A percentile compares a stretch with the other conserved stretches of the same genome.
Conservation (phyloP, 163 green algal species). For the Chloroidium sp. region DNA sequence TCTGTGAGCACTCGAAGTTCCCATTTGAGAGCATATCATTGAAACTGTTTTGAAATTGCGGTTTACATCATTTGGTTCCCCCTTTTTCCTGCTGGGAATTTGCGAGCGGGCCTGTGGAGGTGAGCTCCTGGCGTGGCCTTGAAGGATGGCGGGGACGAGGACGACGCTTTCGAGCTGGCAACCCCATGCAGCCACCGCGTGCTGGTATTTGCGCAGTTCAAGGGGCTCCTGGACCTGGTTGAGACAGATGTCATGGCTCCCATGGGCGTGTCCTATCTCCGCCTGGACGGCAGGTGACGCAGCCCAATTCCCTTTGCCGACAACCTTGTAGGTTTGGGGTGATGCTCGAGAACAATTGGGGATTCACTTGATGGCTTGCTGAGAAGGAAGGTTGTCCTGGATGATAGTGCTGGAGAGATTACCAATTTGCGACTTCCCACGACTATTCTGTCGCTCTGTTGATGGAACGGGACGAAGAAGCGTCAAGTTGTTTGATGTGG, state of each 20-base stretch:
- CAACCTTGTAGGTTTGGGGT: too few species aligned
- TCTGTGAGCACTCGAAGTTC: too few species aligned
- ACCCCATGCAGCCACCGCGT: slow-evolving; percentile 60
- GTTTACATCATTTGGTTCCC: too few species aligned
- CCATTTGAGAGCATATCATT: too few species aligned
- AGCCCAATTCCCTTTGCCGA: neutral
- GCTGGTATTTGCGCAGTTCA: slow-evolving; percentile 96
- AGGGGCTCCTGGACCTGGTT: slow-evolving; percentile 80
- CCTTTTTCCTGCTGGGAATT: too few species aligned
- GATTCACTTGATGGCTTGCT: too few species aligned
- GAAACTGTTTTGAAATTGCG: too few species aligned
- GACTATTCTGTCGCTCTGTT: too few species aligned
- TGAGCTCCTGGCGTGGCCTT: neutral
- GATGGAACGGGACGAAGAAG: too few species aligned
- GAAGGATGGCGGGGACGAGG: neutral
- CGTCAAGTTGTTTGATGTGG: neutral
- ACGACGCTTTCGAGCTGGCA: neutral
- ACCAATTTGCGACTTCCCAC: too few species aligned
- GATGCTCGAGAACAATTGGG: too few species aligned
- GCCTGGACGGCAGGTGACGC: slow-evolving; percentile 71
- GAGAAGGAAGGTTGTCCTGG: too few species aligned
- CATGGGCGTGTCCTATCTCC: slow-evolving; percentile 66
- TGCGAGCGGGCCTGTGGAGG: neutral
- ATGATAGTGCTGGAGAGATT: neutral
- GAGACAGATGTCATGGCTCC: slow-evolving; percentile 75